Evolutionary conservation across 371 early-diverging fungal genomes (phyloP), one percentile per base, ranked within the genome.

Genomic region (Coemansia sp.): DNA sequence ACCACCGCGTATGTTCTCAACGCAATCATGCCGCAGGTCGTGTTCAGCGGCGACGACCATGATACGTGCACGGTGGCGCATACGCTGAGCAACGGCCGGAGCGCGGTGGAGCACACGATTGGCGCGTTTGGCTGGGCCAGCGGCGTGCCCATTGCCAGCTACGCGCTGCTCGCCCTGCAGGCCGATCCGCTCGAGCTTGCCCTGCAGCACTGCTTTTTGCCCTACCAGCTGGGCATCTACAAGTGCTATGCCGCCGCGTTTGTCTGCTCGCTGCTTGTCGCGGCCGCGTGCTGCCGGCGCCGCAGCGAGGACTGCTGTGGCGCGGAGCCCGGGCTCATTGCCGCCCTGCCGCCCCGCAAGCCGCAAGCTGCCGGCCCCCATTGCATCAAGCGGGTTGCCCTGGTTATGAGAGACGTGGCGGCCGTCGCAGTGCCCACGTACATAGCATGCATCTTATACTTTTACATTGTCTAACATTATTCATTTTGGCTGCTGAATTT

Each of bases 31-130:
- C 95, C 97, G 0, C 68, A 72, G 0, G 77, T 87, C 5, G 81
- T 94, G 2, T 87, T 95, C 57, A 91, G 91, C 48, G 97, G 94
- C 16, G 95, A 97, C 66, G 95, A 97, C 72, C 95, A 97, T 64
- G 95, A 95, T 62, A 89, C 89, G 68, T 97, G 97, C 68, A 78
- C 77, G 50, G 76, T 87, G 1, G 50, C 66, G 2, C 90, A 90
- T 60, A 36, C n/a, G 7, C n/a, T 64, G 3, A 7, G 9, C 1
- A 14, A 36, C 0, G 9, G 12, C 1, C 10, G 37, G 6, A 2
- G 6, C 1, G 58, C 56, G 0, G 48, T 60, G 1, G 62, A 87
- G 71, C 78, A 83, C 65, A 81, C 84, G 2, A 69, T 87, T 9
- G 81, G 81, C 8, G 84, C 84, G 0, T 86, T 86, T 66, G 81